Evolutionary conservation across 768 basidiomycete genomes (phyloP).

Genomic region (Phlebiopsis gigantea): DNA sequence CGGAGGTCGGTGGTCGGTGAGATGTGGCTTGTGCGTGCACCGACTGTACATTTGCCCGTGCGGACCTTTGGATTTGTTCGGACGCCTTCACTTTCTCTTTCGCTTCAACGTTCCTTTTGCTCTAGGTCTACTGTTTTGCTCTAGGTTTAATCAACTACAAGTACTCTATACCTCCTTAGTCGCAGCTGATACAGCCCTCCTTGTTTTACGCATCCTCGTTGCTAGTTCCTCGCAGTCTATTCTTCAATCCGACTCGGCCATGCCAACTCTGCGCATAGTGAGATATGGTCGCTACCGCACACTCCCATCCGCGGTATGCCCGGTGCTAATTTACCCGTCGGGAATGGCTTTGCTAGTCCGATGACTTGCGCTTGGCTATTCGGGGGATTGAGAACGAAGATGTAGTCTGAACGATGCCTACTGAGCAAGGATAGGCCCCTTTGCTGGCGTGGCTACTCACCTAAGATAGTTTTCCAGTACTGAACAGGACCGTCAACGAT

Average conservation of each 20-base stretch:
- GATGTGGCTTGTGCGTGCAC: background rate
- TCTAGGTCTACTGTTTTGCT: background rate
- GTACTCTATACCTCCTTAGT: conserved; percentile 7
- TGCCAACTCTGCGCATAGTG: conserved; percentile 62
- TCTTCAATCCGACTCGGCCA: conserved; percentile 12
- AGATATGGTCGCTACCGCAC: conserved; percentile 85
- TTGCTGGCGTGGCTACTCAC: conserved; percentile 33
- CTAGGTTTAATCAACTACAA: background rate
- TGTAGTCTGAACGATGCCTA: conserved; percentile 61
- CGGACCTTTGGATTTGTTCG: background rate
- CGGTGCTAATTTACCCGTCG: conserved; percentile 48
- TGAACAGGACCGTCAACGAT: conserved; percentile 26
- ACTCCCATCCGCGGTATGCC: conserved; percentile 80
- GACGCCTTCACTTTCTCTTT: background rate
- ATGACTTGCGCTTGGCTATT: conserved; percentile 31
- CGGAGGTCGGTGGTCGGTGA: conserved; percentile 17
- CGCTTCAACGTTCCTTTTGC: background rate
- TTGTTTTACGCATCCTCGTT: background rate
- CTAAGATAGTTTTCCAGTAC: conserved; percentile 79
- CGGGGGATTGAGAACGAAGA: conserved; percentile 63
- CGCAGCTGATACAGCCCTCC: background rate
- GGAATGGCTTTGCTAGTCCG: conserved; percentile 60
- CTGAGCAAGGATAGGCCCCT: background rate
- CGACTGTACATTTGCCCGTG: background rate
- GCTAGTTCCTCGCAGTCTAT: background rate